These are phyloP conservation scores for Colletotrichum destructivum DNA, from an alignment of 2,329 filamentous ascomycete genomes.

Conservation along the genomic window DNA sequence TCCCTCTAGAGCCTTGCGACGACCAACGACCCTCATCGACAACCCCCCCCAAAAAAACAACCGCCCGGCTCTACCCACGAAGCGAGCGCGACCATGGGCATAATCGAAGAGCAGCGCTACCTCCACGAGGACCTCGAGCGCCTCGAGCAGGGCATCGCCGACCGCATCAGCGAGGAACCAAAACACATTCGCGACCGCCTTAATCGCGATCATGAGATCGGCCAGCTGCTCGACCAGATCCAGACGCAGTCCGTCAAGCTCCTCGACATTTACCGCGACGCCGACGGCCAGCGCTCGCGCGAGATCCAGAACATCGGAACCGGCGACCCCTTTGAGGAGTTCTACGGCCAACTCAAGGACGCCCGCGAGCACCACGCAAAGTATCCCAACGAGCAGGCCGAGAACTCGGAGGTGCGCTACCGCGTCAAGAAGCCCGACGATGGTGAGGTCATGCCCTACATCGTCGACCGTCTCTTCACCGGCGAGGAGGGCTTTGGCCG, in stretches of 20 bases:
- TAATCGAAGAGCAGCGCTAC: constrained; percentile 93
- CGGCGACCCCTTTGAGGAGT: constrained; percentile 90
- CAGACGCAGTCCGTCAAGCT: constrained; percentile 87
- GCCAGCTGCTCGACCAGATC: constrained; percentile 88
- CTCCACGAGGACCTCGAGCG: constrained; percentile 97
- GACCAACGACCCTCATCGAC: constrained; percentile 1
- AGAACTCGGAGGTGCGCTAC: constrained; percentile 95
- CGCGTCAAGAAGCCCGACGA: constrained; percentile 76
- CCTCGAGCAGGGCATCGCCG: constrained; percentile 92
- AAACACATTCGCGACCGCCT: constrained; percentile 93
- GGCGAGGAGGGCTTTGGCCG: constrained; percentile 95
- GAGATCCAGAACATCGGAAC: constrained; percentile 89
- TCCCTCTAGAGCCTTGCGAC: constrained; percentile 24
- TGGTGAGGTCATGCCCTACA: constrained; percentile 74
- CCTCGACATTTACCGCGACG: constrained; percentile 87
- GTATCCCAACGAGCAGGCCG: constrained; percentile 94
- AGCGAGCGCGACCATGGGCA: constrained; percentile 65
- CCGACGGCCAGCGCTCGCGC: constrained; percentile 77
- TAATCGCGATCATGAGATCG: constrained; percentile 91
- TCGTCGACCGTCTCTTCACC: constrained; percentile 93
- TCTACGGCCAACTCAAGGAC: constrained; percentile 86
- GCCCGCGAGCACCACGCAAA: constrained; percentile 91
- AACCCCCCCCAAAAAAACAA: neutral
- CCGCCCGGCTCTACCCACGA: neutral
- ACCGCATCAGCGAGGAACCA: constrained; percentile 90